Conservation (phyloP, 2,329 filamentous ascomycete genomes). For the Colletotrichum gigasporum region DNA sequence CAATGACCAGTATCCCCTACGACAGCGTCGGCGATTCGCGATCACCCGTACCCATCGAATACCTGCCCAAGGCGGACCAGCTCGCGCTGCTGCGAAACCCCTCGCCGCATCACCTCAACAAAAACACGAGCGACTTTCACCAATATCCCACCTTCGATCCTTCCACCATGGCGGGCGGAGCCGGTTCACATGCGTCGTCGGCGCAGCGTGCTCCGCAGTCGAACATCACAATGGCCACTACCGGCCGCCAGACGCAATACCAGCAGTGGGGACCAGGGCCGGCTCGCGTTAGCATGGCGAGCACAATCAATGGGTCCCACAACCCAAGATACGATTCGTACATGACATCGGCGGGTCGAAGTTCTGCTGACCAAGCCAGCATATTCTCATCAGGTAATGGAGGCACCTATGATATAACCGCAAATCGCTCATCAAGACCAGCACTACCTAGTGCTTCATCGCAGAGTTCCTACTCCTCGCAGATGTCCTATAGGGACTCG, state of each 20-base stretch:
- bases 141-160: conserved; percentile 84
- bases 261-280: conserved; percentile 76
- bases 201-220: conserved; percentile 65
- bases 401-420: conserved; percentile 51
- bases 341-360: conserved; percentile 67
- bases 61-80: conserved; percentile 74
- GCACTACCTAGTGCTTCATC: conserved; percentile 65
- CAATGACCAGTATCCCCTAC: conserved; percentile 90
- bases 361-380: conserved; percentile 63
- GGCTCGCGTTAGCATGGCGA: conserved; percentile 63
- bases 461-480: conserved; percentile 62
- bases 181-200: conserved; percentile 66
- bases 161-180: conserved; percentile 55
- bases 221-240: conserved; percentile 77
- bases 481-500: conserved; percentile 44
- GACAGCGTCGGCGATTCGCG: conserved; percentile 75
- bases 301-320: conserved; percentile 58
- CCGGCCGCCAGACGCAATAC: conserved; percentile 76
- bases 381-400: conserved; percentile 68
- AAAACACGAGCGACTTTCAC: conserved; percentile 81
- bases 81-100: conserved; percentile 73
- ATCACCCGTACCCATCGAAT: conserved; percentile 78
- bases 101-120: conserved; percentile 85
- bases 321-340: conserved; percentile 73
- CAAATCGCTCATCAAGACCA: conserved; percentile 59